Percentiles rank a stretch among this genome's conserved stretches.
Conservation (phyloP, 768 basidiomycete genomes). For the Boletus insuetus region DNA sequence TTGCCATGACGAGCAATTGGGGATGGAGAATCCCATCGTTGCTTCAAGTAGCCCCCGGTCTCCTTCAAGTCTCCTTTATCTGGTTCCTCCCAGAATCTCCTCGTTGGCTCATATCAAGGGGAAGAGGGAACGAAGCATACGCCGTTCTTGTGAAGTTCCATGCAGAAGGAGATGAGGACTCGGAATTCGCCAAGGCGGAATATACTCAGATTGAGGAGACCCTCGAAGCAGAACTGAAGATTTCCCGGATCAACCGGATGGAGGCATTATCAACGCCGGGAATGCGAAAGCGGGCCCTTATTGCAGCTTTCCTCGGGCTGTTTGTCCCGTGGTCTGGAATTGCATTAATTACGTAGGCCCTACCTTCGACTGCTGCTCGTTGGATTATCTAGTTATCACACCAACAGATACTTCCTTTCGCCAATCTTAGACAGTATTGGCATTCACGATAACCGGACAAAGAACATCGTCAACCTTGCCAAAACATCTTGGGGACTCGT, state of each 20-base stretch:
- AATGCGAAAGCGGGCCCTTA: slow-evolving; percentile 14
- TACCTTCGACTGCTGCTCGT: no score
- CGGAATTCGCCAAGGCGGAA: slow-evolving; percentile 58
- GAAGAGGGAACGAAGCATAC: slow-evolving; percentile 48
- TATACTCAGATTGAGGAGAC: slow-evolving; percentile 56
- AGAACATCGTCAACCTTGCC: slow-evolving; percentile 14
- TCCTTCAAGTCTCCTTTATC: slow-evolving; percentile 54
- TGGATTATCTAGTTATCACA: neutral
- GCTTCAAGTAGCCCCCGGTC: slow-evolving; percentile 54
- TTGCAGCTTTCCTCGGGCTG: slow-evolving; percentile 13
- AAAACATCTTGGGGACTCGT: slow-evolving; percentile 12
- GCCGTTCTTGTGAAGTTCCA: slow-evolving; percentile 54
- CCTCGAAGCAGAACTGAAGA: slow-evolving; percentile 32
- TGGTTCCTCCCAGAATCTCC: slow-evolving; percentile 64
- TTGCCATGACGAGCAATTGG: slow-evolving; percentile 55
- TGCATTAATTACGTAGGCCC: slow-evolving; percentile 7
- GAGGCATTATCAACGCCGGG: slow-evolving; percentile 6
- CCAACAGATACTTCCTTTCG: slow-evolving; percentile 8
- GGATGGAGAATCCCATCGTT: slow-evolving; percentile 67
- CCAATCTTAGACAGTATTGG: slow-evolving; percentile 19
- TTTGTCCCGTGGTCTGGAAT: slow-evolving; percentile 13
- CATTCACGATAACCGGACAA: slow-evolving; percentile 18
- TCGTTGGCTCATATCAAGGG: slow-evolving; percentile 60
- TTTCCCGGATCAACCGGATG: neutral
- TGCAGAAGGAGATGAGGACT: slow-evolving; percentile 50